Evolutionary conservation across 257 asterid species (phyloP), one percentile per base, ranked within the genome.

Genomic region (Solanum sparsipilum): DNA sequence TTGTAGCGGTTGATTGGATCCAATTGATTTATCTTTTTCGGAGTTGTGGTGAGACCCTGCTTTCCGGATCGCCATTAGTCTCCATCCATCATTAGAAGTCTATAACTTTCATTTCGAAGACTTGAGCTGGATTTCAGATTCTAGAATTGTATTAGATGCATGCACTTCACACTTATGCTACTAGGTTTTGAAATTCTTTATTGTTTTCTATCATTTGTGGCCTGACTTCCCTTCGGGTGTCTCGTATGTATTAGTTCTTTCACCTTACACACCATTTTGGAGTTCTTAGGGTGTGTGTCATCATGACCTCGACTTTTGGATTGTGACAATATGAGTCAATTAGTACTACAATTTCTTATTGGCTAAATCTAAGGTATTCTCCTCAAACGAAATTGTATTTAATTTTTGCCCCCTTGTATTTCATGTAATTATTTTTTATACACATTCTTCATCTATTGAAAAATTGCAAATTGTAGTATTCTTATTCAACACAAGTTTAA

Each of bases 181-280:
- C 23, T 1, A 52, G 4, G 63, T 52, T 52, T 52, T 52, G n/a
- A 16, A 16, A 16, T 52, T 6, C 23, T 52, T 52, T 20, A 6
- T 18, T 56, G 10, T 6, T 18, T 18, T 56, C n/a, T 6, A 56
- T 56, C 65, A 56, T 56, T 56, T 56, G 65, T 56, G 65, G n/a
- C 4, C 0, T 56, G n/a, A 56, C 10, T 56, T 6, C 4, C 4
- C n/a, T 56, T 56, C 0, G n/a, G n/a, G 1, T 18, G n/a, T 56
- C n/a, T 2, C 65, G n/a, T 56, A 2, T 56, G n/a, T 18, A 1
- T 56, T 18, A 52, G 63, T 56, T 56, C 65, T 56, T 18, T 18
- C n/a, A 0, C 0, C 1, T 56, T 56, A 56, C n/a, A 56, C 4
- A 18, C 10, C n/a, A 18, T 56, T 56, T 56, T 56, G n/a, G 1